These are phyloP conservation scores for Asterochloris erici DNA, from an alignment of 139 green algal species.

Conservation along the genomic window DNA sequence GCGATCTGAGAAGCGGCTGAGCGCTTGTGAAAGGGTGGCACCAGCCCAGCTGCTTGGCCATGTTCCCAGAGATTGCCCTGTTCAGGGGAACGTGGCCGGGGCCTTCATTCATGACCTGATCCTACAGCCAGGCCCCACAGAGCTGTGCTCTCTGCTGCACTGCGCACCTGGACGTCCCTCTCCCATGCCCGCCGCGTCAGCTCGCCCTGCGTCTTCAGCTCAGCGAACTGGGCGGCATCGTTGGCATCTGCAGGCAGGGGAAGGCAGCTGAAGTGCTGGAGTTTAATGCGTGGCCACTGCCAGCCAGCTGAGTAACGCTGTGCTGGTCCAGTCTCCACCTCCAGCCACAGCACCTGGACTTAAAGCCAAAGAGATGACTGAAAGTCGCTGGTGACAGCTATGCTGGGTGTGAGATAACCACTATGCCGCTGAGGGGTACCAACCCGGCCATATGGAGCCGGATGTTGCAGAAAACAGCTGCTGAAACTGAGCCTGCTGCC, in stretches of 20 bases:
- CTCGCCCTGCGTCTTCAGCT: conserved; percentile 94
- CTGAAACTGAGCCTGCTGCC: no score
- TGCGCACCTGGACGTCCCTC: conserved; percentile 81
- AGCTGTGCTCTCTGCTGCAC: neutral
- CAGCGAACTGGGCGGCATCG: conserved; percentile 93
- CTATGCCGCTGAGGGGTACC: no score
- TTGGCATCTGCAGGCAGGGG: conserved; percentile 78
- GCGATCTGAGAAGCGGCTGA: no score
- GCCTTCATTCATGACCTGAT: conserved; percentile 96
- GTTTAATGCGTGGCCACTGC: neutral
- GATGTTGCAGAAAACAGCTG: no score
- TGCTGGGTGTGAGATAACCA: no score
- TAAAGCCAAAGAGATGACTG: no score
- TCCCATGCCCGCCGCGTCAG: conserved; percentile 91
- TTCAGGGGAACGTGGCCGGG: conserved; percentile 93
- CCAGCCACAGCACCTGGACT: neutral
- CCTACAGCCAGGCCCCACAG: no score
- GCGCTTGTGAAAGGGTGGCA: conserved; percentile 37
- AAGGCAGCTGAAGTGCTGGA: neutral
- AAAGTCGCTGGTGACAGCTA: no score
- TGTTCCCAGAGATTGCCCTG: conserved; percentile 98
- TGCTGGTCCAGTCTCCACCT: neutral
- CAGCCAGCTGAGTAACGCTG: neutral
- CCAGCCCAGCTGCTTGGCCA: conserved; percentile 80
- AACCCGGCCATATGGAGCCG: no score